These are phyloP conservation scores for Fusarium annulatum DNA, from an alignment of 2,329 filamentous ascomycete genomes.

Conservation along the genomic window DNA sequence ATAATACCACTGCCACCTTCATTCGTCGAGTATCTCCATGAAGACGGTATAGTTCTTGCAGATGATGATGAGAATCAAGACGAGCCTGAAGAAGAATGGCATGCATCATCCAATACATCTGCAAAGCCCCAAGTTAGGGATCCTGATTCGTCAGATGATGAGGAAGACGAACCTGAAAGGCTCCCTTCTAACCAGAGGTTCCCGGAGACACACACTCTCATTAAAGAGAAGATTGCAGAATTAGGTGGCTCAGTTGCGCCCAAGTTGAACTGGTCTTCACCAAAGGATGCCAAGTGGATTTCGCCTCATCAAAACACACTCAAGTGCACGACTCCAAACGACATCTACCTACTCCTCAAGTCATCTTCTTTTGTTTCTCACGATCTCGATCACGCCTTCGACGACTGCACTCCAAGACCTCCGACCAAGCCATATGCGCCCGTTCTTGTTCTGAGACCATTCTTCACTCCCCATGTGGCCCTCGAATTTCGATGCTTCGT, in stretches of 20 bases:
- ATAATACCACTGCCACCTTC: slow-evolving; percentile 80
- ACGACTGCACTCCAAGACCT: slow-evolving; percentile 66
- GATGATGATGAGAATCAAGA: slow-evolving; percentile 68
- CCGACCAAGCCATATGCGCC: slow-evolving; percentile 69
- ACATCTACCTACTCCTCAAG: slow-evolving; percentile 94
- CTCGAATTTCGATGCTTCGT: slow-evolving; percentile 98
- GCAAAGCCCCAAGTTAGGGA: slow-evolving; percentile 52
- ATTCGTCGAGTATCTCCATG: slow-evolving; percentile 88
- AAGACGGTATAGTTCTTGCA: slow-evolving; percentile 91
- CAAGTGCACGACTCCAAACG: slow-evolving; percentile 88
- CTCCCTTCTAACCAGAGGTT: slow-evolving; percentile 68
- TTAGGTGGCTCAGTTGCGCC: slow-evolving; percentile 88
- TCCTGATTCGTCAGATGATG: slow-evolving; percentile 57
- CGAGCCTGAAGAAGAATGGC: slow-evolving; percentile 67
- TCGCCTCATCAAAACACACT: slow-evolving; percentile 85
- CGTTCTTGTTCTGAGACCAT: slow-evolving; percentile 86
- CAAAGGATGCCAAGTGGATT: slow-evolving; percentile 97
- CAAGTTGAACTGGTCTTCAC: slow-evolving; percentile 97
- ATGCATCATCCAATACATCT: slow-evolving; percentile 48
- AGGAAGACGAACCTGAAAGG: slow-evolving; percentile 57
- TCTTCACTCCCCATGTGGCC: slow-evolving; percentile 87
- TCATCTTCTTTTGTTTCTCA: slow-evolving; percentile 95
- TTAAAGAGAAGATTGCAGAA: slow-evolving; percentile 81
- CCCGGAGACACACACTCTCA: slow-evolving; percentile 78
- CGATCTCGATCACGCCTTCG: slow-evolving; percentile 92